A percentile compares a stretch with the other conserved stretches of the same genome.
Evolutionary conservation across 805 yeast genomes (phyloP).

Genomic region (Candida ortonii): DNA sequence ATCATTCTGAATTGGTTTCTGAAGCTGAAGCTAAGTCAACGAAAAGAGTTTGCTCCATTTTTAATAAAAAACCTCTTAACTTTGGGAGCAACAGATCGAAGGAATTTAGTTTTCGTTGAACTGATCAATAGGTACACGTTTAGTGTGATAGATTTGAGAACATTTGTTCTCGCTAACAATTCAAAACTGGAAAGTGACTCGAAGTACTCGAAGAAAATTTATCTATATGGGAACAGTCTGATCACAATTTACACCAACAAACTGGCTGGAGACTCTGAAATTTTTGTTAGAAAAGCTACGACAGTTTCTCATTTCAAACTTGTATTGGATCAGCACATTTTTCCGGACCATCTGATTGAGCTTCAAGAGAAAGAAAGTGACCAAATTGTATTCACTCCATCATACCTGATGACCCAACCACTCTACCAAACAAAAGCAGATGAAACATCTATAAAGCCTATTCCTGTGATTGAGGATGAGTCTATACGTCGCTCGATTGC

Average conservation of each 20-base stretch:
- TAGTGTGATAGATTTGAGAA: conserved; percentile 56
- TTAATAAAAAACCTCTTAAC: conserved; percentile 54
- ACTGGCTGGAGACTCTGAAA: conserved; percentile 47
- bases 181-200: conserved; percentile 21
- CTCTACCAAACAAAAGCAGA: conserved; percentile 12
- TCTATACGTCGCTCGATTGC: conserved; percentile 50
- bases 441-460: conserved; percentile 15
- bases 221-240: conserved; percentile 62
- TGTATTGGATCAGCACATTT: conserved; percentile 38
- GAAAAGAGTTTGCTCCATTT: conserved; percentile 60
- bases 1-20: conserved; percentile 73
- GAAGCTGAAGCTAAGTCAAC: conserved; percentile 54
- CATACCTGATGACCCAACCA: conserved; percentile 20
- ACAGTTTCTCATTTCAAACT: conserved; percentile 52
- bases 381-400: conserved; percentile 25
- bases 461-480: conserved; percentile 27
- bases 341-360: conserved; percentile 27
- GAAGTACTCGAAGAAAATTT: conserved; percentile 34
- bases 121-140: conserved; percentile 64
- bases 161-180: conserved; percentile 25
- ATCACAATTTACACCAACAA: conserved; percentile 54
- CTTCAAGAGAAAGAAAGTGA: conserved; percentile 7
- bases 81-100: conserved; percentile 33
- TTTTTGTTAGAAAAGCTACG: conserved; percentile 63
- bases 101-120: conserved; percentile 63